A percentile compares a stretch with the other conserved stretches of the same genome.
Evolutionary conservation across 2,329 filamentous ascomycete genomes (phyloP).

Genomic region (Penicillium olsonii): DNA sequence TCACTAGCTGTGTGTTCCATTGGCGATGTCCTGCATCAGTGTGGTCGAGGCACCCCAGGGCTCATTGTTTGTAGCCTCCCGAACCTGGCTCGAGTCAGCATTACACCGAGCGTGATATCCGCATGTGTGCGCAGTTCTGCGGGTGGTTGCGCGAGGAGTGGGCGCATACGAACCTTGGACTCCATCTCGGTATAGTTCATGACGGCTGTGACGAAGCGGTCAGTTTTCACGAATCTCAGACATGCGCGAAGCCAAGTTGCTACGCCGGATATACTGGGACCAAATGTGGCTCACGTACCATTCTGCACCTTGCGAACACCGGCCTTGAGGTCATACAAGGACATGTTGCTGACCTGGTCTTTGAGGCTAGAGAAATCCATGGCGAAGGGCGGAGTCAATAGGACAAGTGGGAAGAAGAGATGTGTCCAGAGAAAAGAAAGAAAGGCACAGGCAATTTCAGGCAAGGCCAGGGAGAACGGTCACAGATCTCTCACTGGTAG

Average conservation of each 20-base stretch:
- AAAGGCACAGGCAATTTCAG: slow-evolving; percentile 13
- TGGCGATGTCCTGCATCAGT: slow-evolving; percentile 93
- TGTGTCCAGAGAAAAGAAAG: slow-evolving; percentile 1
- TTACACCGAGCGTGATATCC: background rate
- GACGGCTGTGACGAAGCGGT: slow-evolving; percentile 62
- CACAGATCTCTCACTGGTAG: slow-evolving; percentile 15
- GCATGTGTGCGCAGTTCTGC: background rate
- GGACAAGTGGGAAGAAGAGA: slow-evolving; percentile 2
- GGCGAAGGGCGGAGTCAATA: slow-evolving; percentile 29
- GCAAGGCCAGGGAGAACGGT: slow-evolving; percentile 12
- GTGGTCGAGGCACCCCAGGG: slow-evolving; percentile 88
- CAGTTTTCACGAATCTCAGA: slow-evolving; percentile 13
- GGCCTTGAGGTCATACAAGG: slow-evolving; percentile 92
- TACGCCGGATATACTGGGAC: background rate
- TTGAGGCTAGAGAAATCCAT: slow-evolving; percentile 89
- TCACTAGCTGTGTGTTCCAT: slow-evolving; percentile 97
- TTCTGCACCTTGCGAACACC: slow-evolving; percentile 94
- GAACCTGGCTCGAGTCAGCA: slow-evolving; percentile 61
- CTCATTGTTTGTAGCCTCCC: slow-evolving; percentile 98
- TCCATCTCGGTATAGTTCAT: slow-evolving; percentile 99
- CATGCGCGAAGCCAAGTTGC: slow-evolving; percentile 1
- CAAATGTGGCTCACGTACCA: slow-evolving; percentile 60
- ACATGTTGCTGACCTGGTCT: slow-evolving; percentile 86
- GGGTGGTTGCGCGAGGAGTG: slow-evolving; percentile 8
- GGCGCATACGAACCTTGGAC: slow-evolving; percentile 53